A percentile compares a stretch with the other conserved stretches of the same genome.
phyloP scores from a whole-genome alignment of 164 flowering plant genomes.

The Paratinospora sagittata region DNA sequence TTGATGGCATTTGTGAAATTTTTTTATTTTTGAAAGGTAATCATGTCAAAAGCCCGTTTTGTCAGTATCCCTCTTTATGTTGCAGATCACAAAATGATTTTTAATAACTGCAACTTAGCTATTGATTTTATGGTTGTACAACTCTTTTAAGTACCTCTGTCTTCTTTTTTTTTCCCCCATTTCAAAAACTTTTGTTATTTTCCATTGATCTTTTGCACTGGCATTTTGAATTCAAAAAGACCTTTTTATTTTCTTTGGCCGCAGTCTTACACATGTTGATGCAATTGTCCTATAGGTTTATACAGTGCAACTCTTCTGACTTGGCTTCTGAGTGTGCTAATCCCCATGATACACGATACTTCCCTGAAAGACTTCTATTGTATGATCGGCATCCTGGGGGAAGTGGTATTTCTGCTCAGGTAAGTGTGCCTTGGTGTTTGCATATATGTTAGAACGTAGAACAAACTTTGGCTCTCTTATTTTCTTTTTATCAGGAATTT shows the following conservation, averaged over 20 bases:
- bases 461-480: neutral
- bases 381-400: constrained; percentile 98
- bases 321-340: constrained; percentile 87
- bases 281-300: constrained; percentile 38
- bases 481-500: neutral
- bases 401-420: constrained; percentile 75
- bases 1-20: too few relatives aligned
- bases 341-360: constrained; percentile 67
- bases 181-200: neutral
- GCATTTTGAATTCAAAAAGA: neutral
- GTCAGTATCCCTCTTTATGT: too few relatives aligned
- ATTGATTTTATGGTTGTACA: too few relatives aligned
- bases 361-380: constrained; percentile 75
- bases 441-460: neutral
- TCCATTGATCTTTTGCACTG: neutral
- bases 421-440: constrained; percentile 13
- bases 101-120: too few relatives aligned
- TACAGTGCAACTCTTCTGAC: constrained; percentile 74
- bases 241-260: neutral
- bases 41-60: too few relatives aligned
- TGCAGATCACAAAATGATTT: too few relatives aligned
- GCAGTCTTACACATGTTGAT: constrained; percentile 1
- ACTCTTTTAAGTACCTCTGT: too few relatives aligned
- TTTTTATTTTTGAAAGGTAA: too few relatives aligned
- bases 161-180: too few relatives aligned